Evolutionary conservation across 352 stramenopile species (phyloP).

Genomic region (Blastocystis sp.): DNA sequence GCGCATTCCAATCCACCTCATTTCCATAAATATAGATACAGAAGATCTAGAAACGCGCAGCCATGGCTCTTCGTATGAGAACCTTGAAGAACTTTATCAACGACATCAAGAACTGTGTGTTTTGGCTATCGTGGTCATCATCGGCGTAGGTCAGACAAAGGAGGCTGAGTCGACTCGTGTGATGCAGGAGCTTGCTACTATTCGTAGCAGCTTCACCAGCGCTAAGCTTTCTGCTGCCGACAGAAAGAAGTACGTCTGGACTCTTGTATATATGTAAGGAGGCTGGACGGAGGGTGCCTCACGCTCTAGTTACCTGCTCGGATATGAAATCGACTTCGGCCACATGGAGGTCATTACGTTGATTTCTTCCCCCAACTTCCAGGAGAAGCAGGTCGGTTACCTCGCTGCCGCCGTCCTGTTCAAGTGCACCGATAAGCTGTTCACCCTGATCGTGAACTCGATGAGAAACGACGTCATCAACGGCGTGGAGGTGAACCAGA

Average conservation of each 20-base stretch:
- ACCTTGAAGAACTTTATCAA: conserved; percentile 73
- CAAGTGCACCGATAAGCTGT: conserved; percentile 84
- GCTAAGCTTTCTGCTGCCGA: conserved; percentile 90
- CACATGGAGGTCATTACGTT: conserved; percentile 95
- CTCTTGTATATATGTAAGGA: conserved; percentile 93
- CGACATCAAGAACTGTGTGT: conserved; percentile 69
- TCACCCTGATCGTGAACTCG: conserved; percentile 91
- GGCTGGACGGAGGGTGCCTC: not conserved
- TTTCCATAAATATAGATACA: conserved; percentile 40
- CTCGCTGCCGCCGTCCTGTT: conserved; percentile 92
- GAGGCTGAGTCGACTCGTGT: conserved; percentile 92
- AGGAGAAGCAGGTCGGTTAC: conserved; percentile 89
- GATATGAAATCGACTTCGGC: conserved; percentile 98
- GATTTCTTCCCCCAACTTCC: conserved; percentile 88
- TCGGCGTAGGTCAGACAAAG: conserved; percentile 82
- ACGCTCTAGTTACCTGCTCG: conserved; percentile 87
- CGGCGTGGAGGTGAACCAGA: conserved; percentile 85
- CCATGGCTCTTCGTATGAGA: conserved; percentile 73
- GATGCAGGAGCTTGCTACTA: conserved; percentile 96
- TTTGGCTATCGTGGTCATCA: not conserved
- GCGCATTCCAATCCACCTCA: not conserved
- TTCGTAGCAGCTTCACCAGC: conserved; percentile 93
- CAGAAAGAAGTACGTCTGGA: conserved; percentile 98
- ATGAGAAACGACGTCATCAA: conserved; percentile 93
- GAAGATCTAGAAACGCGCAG: not conserved